Evolutionary conservation across 1,139 yeast species (phyloP).

Genomic region (Yamadazyma buinensis): DNA sequence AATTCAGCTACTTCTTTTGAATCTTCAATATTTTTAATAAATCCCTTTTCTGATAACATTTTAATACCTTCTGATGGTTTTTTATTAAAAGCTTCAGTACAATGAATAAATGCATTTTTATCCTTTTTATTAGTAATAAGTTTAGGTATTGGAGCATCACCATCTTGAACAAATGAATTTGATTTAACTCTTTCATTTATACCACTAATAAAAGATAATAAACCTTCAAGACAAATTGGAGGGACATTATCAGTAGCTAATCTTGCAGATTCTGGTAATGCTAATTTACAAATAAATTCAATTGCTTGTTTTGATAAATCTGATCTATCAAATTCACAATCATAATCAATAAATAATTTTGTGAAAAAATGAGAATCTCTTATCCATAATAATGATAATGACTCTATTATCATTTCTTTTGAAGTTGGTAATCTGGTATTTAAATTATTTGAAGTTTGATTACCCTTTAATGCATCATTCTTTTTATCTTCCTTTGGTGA

Average conservation of each 20-base stretch:
- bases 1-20: slow-evolving; percentile 68
- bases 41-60: slow-evolving; percentile 57
- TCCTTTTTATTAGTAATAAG: slow-evolving; percentile 47
- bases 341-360: slow-evolving; percentile 74
- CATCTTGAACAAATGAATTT: slow-evolving; percentile 14
- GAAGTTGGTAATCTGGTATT: slow-evolving; percentile 30
- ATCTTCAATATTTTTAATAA: slow-evolving; percentile 53
- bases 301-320: slow-evolving; percentile 73
- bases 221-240: slow-evolving; percentile 87
- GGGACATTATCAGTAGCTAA: slow-evolving; percentile 86
- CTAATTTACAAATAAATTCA: slow-evolving; percentile 67
- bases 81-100: slow-evolving; percentile 70
- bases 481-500: slow-evolving; percentile 11
- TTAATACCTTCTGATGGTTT: slow-evolving; percentile 75
- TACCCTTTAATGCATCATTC: slow-evolving; percentile 24
- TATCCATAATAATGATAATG: slow-evolving; percentile 79
- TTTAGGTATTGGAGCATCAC: slow-evolving; percentile 19
- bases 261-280: slow-evolving; percentile 76
- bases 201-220: slow-evolving; percentile 67
- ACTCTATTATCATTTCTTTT: slow-evolving; percentile 81
- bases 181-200: slow-evolving; percentile 54
- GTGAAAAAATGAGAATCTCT: slow-evolving; percentile 79
- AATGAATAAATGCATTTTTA: slow-evolving; percentile 71
- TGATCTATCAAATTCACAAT: slow-evolving; percentile 84
- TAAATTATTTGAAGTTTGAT: slow-evolving; percentile 17